Evolutionary conservation across 2,329 filamentous ascomycete species (phyloP), one percentile per base, ranked within the genome.

Genomic region (Pseudopyrenochaeta lycopersici): DNA sequence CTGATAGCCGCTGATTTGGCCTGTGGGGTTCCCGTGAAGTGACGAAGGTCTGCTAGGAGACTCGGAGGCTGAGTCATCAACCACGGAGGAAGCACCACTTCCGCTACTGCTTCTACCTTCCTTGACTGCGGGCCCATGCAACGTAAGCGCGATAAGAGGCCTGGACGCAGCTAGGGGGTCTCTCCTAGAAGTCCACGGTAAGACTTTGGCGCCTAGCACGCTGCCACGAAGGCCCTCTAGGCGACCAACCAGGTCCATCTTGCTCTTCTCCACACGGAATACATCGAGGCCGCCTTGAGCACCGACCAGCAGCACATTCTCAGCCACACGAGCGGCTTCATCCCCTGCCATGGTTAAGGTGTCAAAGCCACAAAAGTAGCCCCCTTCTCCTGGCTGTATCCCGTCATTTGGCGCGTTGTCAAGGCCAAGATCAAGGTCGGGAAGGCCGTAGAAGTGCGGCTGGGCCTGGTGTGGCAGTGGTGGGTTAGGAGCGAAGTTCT

Each of bases 331-430:
- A 11, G 78, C 74, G 1, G 76, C 73, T 20, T 81, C 80, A 49
- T 79, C 73, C 6, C 80, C 78, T 2, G 78, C 74, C 58, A 74
- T 77, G 30, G 77, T 73, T 38, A 96, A 80, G 2, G 82, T 87
- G 72, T 97, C 93, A 66, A 96, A 92, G 5, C 89, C 88, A 71
- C 91, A 95, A 71, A 89, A 91, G 63, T 90, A 92, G 7, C 90
- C 91, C 39, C 84, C 84, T 32, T 88, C 86, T 2, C 88, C 88
- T 2, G 88, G 84, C 60, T 83, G 83, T 67, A 88, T 79, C 9
- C 82, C 77, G 31, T 82, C 77, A 38, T 79, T 80, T 10, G 55
- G 42, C 14, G 79, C 76, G 48, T 78, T 78, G 61, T 77, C 71
- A 42, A 88, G 67, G 5, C 81, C 78, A 35, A 86, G 80, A 62